Base-by-base conservation (phyloP, 176 grass and related monocot species). In the Oryza glumipatula region DNA sequence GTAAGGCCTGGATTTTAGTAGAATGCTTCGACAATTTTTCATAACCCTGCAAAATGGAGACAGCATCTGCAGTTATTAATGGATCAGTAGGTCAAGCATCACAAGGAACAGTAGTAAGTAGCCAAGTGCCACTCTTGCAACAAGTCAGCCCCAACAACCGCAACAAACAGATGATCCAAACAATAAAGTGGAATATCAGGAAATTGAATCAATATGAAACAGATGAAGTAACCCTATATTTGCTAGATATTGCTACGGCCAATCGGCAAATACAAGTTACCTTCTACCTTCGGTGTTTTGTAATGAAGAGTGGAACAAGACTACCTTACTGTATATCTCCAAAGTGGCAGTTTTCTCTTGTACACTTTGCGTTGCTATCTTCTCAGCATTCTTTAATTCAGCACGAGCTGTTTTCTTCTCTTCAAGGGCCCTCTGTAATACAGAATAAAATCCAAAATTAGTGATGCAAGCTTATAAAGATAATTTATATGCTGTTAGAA, bases 301-400 rank as follows among this genome's bases (percentile, higher is more conserved):
- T 32, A 32, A 77, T 41, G 32, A 78, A 73, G 66, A 79, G 23
- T 48, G 9, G 71, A 84, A 87, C 39, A 49, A 58, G 19, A 45
- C 60, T 94, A 95, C 96, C 96, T 95, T 92, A 58, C 67, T 91
- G 44, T 87, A 85, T 56, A 86, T 72, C 76, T 98, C 96, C 84
- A 94, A 72, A 72, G 73, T 83, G 54, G 61, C 15, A 65, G 81
- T 83, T 92, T 95, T 98, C 81, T 98, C 89, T 71, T 93, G 85
- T 51, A 87, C 74, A 54, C 81, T 93, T 33, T 89, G 93, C 47
- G 45, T 85, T 85, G 87, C 68, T 72, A 84, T 80, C 77, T 93
- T 98, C 86, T 92, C 87, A 6, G 70, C 68, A 16, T 88, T 95
- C 85, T 87, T 98, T 74, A 91, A 80, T 41, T 94, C 77, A 75